Base-by-base conservation (phyloP, 106 monocot genomes). In the Agapanthus africanus region DNA sequence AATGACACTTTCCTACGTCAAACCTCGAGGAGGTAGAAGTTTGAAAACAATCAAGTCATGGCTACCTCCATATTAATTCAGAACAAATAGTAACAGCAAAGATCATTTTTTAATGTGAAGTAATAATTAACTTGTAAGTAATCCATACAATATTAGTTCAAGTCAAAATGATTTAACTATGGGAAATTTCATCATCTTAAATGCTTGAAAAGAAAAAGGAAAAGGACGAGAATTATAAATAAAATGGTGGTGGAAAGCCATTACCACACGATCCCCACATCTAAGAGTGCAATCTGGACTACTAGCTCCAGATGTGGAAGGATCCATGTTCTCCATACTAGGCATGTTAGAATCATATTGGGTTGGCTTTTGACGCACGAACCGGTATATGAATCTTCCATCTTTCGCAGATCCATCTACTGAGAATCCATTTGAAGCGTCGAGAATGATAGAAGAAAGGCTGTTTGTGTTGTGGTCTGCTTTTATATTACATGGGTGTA, bases 231-330 rank as follows among this genome's bases (percentile, higher is more conserved):
- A 15, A 21, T 50, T 10, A 54, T 52, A n/a, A n/a, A n/a, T n/a
- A 23, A 47, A 67, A 8, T 37, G 47, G 30, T 23, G 67, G 37
- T 30, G 32, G 22, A 67, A 67, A 66, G 10, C 0, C 15, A 36
- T 27, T 92, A 99, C 92, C 89, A 99, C 97, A 89, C 76, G 82
- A 73, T 99, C 92, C 15, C 97, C 92, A 71, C 78, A 87, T 73
- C 65, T 82, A 64, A 99, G 82, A 37, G 74, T 67, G 73, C 83
- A 85, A 35, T 75, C 83, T 2, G 78, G 30, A 37, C 31, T 81
- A 40, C 75, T 67, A n/a, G 11, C 10, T 63, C 50, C 28, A 39
- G 50, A 22, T 72, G 47, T 72, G 21, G 68, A 31, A 41, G 19
- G 7, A 60, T 81, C 70, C 40, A 51, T 19, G 63, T 71, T 47